Conservation (phyloP, 75 land plant species). For the Larix kaempferi region DNA sequence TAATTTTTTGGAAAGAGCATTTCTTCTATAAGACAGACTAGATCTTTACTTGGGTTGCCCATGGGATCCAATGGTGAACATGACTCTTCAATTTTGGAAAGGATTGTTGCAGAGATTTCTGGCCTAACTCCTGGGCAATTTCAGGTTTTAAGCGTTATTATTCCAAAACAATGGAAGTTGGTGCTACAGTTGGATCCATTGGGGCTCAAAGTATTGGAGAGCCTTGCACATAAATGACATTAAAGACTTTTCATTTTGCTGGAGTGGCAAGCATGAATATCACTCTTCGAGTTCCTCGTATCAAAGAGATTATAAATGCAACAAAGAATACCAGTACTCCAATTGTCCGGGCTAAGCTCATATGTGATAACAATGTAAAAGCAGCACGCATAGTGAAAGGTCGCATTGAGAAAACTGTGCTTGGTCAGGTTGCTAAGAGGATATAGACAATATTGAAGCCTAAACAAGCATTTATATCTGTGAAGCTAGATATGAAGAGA, state of each 20-base stretch:
- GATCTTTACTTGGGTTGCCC: slow-evolving; percentile 36
- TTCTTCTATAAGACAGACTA: slow-evolving; percentile 23
- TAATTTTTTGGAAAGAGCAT: slow-evolving; percentile 33
- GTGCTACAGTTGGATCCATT: slow-evolving; percentile 94
- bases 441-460: no score
- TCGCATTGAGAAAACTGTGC: no score
- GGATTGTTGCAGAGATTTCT: slow-evolving; percentile 54
- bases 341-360: no score
- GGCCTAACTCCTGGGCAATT: slow-evolving; percentile 73
- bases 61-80: slow-evolving; percentile 16
- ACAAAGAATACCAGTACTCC: no score
- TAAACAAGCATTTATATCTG: no score
- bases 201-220: slow-evolving; percentile 99
- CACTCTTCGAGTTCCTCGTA: no score
- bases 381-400: no score
- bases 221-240: slow-evolving; percentile 98
- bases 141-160: slow-evolving; percentile 74
- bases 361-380: no score
- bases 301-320: no score
- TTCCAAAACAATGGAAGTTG: slow-evolving; percentile 72
- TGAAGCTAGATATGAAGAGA: no score
- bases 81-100: slow-evolving; percentile 23
- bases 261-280: slow-evolving; percentile 96
- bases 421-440: no score
- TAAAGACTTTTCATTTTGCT: slow-evolving; percentile 98